Conservation (phyloP, 2,329 filamentous ascomycete species). For the Scedosporium aurantiacum region DNA sequence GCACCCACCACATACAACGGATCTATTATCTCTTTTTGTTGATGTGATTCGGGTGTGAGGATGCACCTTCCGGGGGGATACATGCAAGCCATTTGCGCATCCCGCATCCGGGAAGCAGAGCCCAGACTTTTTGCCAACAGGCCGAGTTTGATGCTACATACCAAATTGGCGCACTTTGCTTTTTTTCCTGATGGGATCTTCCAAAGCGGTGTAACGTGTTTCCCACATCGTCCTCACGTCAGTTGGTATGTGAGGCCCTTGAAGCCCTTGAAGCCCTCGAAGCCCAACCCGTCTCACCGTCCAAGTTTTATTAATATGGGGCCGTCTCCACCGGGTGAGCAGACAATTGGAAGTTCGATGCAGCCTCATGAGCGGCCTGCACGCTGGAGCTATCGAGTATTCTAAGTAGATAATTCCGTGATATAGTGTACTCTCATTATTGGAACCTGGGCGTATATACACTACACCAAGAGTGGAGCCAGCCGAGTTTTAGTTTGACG, state of each 20-base stretch:
- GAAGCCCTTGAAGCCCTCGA: not conserved
- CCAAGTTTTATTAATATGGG: slow-evolving; percentile 3
- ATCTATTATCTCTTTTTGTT: not conserved
- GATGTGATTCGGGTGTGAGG: slow-evolving; percentile 1
- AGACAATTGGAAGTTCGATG: not conserved
- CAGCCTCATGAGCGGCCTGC: not conserved
- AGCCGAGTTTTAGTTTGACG: not conserved
- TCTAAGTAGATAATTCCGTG: not conserved
- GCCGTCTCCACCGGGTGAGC: slow-evolving; percentile 6
- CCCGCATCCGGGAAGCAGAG: not conserved
- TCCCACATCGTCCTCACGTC: not conserved
- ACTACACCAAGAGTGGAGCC: not conserved
- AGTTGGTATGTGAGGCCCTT: not conserved
- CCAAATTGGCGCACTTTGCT: not conserved
- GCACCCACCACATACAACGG: not conserved
- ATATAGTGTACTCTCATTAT: not conserved
- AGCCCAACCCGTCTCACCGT: slow-evolving; percentile 4
- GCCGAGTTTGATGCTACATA: not conserved
- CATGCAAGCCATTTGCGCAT: not conserved
- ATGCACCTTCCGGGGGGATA: not conserved
- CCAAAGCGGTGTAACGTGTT: not conserved
- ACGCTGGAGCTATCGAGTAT: not conserved
- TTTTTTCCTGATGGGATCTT: not conserved
- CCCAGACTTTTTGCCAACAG: not conserved
- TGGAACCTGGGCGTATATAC: not conserved